phyloP scores from a whole-genome alignment of 2,329 filamentous ascomycete species.

The Exophiala lecanii-corni region DNA sequence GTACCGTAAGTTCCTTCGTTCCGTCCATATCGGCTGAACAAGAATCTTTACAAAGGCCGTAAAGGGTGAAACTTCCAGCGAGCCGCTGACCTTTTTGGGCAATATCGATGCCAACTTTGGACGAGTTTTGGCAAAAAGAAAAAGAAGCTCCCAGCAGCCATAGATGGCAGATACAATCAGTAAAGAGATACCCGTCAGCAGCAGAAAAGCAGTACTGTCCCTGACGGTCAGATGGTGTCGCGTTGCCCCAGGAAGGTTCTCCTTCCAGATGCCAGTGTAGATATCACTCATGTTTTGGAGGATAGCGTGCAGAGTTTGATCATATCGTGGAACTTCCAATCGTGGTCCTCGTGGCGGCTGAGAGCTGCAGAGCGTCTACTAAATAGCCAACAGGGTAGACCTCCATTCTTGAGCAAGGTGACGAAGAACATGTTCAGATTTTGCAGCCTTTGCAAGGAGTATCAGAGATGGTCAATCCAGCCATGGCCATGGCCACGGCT shows the following conservation, averaged over 20 bases:
- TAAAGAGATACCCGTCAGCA: not conserved
- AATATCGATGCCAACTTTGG: not conserved
- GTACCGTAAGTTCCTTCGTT: not conserved
- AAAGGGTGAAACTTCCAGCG: not conserved
- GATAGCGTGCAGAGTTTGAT: too few species aligned
- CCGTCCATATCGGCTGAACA: not conserved
- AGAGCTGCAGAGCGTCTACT: too few species aligned
- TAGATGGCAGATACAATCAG: not conserved
- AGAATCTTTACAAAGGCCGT: not conserved
- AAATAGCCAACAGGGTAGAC: too few species aligned
- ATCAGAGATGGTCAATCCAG: too few species aligned
- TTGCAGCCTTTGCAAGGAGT: too few species aligned
- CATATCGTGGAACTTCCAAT: too few species aligned
- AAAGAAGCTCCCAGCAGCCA: not conserved
- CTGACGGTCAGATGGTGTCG: conserved; percentile 2
- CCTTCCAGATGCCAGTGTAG: conserved; percentile 2
- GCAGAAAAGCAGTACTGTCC: conserved; percentile 1
- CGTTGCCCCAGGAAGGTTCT: not conserved
- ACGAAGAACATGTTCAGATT: too few species aligned
- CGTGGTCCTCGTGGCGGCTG: too few species aligned
- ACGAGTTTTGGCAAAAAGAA: too few species aligned
- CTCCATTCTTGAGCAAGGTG: too few species aligned
- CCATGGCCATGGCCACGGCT: too few species aligned
- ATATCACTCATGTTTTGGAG: conserved; percentile 1
- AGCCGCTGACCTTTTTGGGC: not conserved